Percentiles rank a stretch among this genome's conserved stretches.
These are phyloP conservation scores for Aspergillus hortae DNA, from an alignment of 2,329 filamentous ascomycete species.

Conservation along the genomic window DNA sequence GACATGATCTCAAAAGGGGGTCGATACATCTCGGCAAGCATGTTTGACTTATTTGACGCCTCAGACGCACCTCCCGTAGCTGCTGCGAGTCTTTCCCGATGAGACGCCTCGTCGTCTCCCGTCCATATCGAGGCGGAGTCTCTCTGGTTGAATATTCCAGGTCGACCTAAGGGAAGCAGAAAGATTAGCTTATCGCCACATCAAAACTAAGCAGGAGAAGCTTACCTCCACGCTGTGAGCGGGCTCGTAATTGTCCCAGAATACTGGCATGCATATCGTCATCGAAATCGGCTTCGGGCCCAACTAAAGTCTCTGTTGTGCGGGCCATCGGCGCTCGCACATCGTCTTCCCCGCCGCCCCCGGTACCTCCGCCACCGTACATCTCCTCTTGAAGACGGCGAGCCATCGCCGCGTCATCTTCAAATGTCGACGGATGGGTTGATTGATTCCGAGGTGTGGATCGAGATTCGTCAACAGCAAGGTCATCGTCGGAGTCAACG, in stretches of 20 bases:
- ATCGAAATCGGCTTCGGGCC: constrained; percentile 57
- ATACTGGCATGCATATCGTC: constrained; percentile 60
- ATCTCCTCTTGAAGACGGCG: constrained; percentile 87
- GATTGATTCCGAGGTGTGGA: constrained; percentile 30
- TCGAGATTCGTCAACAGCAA: constrained; percentile 40
- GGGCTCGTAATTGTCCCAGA: constrained; percentile 60
- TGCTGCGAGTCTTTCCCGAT: constrained; percentile 53
- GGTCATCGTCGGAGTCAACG: constrained; percentile 73
- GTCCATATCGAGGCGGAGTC: constrained; percentile 58
- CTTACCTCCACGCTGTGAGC: constrained; percentile 36
- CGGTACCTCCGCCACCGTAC: constrained; percentile 60
- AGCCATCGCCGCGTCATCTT: constrained; percentile 93
- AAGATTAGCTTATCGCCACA: constrained; percentile 4
- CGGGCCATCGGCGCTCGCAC: constrained; percentile 87
- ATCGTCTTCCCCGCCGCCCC: constrained; percentile 51
- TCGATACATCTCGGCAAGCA: constrained; percentile 86
- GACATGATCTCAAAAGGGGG: constrained; percentile 90
- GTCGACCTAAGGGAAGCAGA: constrained; percentile 34
- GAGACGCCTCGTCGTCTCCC: constrained; percentile 46
- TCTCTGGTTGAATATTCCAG: constrained; percentile 69
- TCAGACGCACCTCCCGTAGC: constrained; percentile 65
- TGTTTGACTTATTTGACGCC: constrained; percentile 65
- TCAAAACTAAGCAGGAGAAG: neutral
- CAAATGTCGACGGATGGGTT: constrained; percentile 53
- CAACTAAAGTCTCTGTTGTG: constrained; percentile 87